These are phyloP conservation scores for Pisolithus marmoratus DNA, from an alignment of 768 basidiomycete species.

Conservation along the genomic window DNA sequence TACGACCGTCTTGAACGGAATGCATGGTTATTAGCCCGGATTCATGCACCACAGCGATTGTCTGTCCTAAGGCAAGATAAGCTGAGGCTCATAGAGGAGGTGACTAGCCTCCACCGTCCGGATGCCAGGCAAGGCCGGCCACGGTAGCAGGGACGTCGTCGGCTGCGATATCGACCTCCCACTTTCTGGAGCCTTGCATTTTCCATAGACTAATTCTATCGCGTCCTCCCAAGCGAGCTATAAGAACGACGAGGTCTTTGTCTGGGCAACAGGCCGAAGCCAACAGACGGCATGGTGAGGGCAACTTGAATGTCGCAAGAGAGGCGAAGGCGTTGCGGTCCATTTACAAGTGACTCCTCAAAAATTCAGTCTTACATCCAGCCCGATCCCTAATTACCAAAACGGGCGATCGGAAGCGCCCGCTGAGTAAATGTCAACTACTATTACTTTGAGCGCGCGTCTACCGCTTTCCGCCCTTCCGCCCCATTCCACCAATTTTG, in stretches of 20 bases:
- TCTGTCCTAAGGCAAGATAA: slow-evolving; percentile 44
- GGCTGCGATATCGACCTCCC: slow-evolving; percentile 69
- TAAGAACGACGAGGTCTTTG: slow-evolving; percentile 69
- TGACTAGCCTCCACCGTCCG: slow-evolving; percentile 51
- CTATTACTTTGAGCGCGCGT: background rate
- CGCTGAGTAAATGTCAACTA: background rate
- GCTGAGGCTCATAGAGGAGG: background rate
- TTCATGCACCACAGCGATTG: slow-evolving; percentile 65
- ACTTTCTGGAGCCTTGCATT: slow-evolving; percentile 70
- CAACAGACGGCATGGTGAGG: slow-evolving; percentile 53
- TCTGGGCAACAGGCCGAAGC: slow-evolving; percentile 75
- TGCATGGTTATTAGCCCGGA: slow-evolving; percentile 65
- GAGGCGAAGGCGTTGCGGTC: slow-evolving; percentile 44
- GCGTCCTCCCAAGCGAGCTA: slow-evolving; percentile 60
- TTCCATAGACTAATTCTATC: slow-evolving; percentile 79
- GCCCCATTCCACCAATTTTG: slow-evolving; percentile 44
- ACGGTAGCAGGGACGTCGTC: slow-evolving; percentile 43
- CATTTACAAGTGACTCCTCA: slow-evolving; percentile 22
- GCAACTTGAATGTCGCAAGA: slow-evolving; percentile 52
- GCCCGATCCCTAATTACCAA: background rate
- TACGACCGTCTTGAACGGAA: slow-evolving; percentile 71
- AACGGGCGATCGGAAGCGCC: background rate
- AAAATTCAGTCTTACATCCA: background rate
- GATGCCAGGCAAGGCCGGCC: slow-evolving; percentile 70
- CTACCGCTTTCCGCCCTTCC: slow-evolving; percentile 31